Conservation (phyloP, 768 basidiomycete genomes). For the Phylloporus arenicola region DNA sequence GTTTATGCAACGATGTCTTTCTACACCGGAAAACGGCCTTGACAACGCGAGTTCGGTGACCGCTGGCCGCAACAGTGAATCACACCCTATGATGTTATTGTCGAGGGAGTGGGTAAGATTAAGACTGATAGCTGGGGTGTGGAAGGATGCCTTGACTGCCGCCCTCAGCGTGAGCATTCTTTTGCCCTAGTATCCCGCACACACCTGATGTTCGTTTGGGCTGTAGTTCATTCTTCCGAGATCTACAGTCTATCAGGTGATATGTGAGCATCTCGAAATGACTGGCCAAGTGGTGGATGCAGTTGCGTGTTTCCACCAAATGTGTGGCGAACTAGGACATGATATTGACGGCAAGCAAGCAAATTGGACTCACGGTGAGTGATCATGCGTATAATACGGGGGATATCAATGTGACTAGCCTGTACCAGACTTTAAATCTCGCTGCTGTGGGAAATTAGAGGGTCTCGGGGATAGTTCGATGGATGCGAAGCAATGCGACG, state of each 20-base stretch:
- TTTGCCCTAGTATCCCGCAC: background rate
- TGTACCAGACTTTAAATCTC: background rate
- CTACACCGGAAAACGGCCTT: background rate
- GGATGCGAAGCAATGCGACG: background rate
- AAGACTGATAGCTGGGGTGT: background rate
- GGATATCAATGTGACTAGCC: background rate
- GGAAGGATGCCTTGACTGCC: slow-evolving; percentile 2
- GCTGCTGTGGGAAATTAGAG: background rate
- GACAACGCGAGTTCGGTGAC: background rate
- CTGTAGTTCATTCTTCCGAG: background rate
- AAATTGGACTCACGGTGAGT: slow-evolving; percentile 1
- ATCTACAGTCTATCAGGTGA: background rate
- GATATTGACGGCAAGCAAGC: background rate
- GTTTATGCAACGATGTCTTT: background rate
- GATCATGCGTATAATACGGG: background rate
- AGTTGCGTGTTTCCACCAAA: background rate
- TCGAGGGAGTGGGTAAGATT: slow-evolving; percentile 3
- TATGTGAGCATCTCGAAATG: background rate
- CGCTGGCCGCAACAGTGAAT: background rate
- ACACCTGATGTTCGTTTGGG: background rate
- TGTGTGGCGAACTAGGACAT: background rate
- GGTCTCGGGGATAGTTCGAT: background rate
- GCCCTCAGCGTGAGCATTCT: background rate
- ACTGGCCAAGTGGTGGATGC: background rate
- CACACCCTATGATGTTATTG: background rate